phyloP scores from a whole-genome alignment of 2,329 filamentous ascomycete genomes.

The Fusarium verrucosum region DNA sequence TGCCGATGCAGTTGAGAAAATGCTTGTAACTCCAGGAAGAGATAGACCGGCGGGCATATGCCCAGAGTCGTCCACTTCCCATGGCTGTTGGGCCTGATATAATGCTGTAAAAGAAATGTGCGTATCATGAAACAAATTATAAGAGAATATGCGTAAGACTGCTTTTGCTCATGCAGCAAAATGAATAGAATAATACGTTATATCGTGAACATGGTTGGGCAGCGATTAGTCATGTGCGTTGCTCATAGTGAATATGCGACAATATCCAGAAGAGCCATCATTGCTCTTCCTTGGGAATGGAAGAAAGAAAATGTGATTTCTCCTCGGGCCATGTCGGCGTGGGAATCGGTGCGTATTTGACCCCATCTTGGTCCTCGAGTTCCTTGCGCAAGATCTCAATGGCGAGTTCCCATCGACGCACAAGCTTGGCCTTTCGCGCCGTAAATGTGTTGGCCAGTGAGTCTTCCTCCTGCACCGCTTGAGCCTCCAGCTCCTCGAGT shows the following conservation, averaged over 20 bases:
- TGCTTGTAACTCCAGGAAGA: constrained; percentile 21
- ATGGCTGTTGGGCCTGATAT: constrained; percentile 39
- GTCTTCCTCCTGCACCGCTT: constrained; percentile 61
- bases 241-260: neutral
- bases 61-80: constrained; percentile 21
- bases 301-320: neutral
- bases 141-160: neutral
- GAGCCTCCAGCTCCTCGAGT: constrained; percentile 57
- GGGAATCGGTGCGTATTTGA: constrained; percentile 53
- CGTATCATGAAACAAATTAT: constrained; percentile 6
- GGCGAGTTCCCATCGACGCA: constrained; percentile 61
- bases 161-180: neutral
- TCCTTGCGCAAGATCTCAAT: constrained; percentile 64
- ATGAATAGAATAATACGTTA: neutral
- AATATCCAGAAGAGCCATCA: neutral
- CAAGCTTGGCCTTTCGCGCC: constrained; percentile 56
- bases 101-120: constrained; percentile 33
- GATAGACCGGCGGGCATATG: constrained; percentile 16
- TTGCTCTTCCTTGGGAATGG: constrained; percentile 3
- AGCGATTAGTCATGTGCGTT: neutral
- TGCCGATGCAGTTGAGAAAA: constrained; percentile 20
- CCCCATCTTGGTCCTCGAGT: constrained; percentile 56
- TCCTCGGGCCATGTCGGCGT: constrained; percentile 48
- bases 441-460: constrained; percentile 56
- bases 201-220: constrained; percentile 1